phyloP scores from a whole-genome alignment of 345 rosid genomes.

The Pugionium dolabratum region DNA sequence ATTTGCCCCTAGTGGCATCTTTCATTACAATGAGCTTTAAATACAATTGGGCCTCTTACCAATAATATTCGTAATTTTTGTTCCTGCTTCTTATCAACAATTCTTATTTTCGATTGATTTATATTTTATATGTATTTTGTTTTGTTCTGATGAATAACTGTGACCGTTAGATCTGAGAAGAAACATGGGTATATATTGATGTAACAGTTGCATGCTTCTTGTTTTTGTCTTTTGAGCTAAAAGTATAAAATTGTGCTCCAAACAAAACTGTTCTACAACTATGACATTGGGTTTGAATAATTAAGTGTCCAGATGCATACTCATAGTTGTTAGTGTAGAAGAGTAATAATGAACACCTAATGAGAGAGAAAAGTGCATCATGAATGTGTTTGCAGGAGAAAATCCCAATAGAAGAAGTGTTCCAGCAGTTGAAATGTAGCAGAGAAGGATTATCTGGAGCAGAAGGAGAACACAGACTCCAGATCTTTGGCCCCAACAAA shows the following conservation, averaged over 20 bases:
- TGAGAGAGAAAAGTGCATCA: not conserved
- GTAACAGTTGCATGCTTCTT: not conserved
- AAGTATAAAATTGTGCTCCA: not conserved
- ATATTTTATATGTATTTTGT: not conserved
- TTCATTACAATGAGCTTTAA: not conserved
- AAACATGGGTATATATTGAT: not conserved
- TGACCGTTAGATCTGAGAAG: not conserved
- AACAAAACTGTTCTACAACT: too few relatives aligned
- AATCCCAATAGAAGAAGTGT: slow-evolving; percentile 86
- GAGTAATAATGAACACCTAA: too few relatives aligned
- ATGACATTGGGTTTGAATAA: too few relatives aligned
- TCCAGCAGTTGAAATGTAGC: slow-evolving; percentile 80
- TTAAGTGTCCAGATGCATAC: too few relatives aligned
- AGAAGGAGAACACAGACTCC: slow-evolving; percentile 76
- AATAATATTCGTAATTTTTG: too few relatives aligned
- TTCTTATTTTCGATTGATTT: not conserved
- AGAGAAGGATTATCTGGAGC: slow-evolving; percentile 57
- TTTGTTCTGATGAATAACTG: not conserved
- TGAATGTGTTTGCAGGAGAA: slow-evolving; percentile 53
- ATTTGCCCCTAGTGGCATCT: slow-evolving; percentile 17
- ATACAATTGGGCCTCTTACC: not conserved
- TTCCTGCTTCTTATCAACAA: too few relatives aligned
- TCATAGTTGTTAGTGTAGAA: too few relatives aligned
- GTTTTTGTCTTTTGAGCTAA: too few relatives aligned
- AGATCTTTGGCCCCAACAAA: slow-evolving; percentile 89